Evolutionary conservation across 805 yeast genomes (phyloP).

Genomic region (Phaffomyces antillensis): DNA sequence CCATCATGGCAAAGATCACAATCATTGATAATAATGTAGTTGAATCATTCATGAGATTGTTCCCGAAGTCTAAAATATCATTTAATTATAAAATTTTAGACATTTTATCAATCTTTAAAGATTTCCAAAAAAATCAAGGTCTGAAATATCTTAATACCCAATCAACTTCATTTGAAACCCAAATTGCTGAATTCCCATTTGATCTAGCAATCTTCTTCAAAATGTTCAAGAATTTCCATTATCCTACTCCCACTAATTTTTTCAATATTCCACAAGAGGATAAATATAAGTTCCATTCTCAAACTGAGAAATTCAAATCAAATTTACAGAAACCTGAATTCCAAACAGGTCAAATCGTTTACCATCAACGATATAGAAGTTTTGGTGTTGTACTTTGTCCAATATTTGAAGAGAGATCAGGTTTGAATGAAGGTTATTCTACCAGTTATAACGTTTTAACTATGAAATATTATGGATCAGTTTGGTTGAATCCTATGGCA

Average conservation of each 20-base stretch:
- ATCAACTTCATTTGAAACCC: neutral
- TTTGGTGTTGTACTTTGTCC: slow-evolving; percentile 3
- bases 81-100: neutral
- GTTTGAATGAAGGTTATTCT: neutral
- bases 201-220: neutral
- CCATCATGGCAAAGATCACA: neutral
- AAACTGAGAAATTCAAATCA: neutral
- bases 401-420: slow-evolving; percentile 1
- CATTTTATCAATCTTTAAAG: neutral
- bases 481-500: neutral
- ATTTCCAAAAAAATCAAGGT: neutral
- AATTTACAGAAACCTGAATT: neutral
- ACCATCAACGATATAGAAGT: slow-evolving; percentile 1
- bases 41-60: neutral
- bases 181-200: slow-evolving; percentile 1
- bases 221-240: neutral
- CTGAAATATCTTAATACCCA: neutral
- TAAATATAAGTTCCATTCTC: neutral
- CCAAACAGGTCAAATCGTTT: slow-evolving; percentile 1
- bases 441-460: slow-evolving; percentile 1
- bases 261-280: neutral
- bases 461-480: neutral
- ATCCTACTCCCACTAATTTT: neutral
- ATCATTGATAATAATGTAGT: neutral
- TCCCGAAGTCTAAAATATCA: neutral